Conservation (phyloP, 345 rosid species). For the Lepidium aucheri region DNA sequence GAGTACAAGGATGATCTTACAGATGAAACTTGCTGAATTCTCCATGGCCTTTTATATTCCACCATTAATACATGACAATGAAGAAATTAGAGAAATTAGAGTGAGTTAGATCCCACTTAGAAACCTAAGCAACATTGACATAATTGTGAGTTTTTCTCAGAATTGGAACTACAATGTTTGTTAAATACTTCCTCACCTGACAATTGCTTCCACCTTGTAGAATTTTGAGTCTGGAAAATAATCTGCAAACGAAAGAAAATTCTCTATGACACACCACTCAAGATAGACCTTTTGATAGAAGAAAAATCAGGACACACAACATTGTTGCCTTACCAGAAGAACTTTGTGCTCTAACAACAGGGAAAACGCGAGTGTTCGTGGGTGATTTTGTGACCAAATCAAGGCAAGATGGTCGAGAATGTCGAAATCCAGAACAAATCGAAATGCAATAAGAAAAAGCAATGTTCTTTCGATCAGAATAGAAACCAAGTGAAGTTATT, state of each 20-base stretch:
- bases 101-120: neutral
- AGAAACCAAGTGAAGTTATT: slow-evolving; percentile 13
- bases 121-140: neutral
- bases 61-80: slow-evolving; percentile 17
- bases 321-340: slow-evolving; percentile 37
- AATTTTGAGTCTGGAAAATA: slow-evolving; percentile 65
- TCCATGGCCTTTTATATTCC: slow-evolving; percentile 62
- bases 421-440: slow-evolving; percentile 21
- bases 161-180: neutral
- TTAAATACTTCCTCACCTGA: slow-evolving; percentile 35
- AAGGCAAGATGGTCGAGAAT: slow-evolving; percentile 23
- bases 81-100: slow-evolving; percentile 2
- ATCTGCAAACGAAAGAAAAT: slow-evolving; percentile 20
- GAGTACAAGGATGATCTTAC: slow-evolving; percentile 33
- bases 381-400: slow-evolving; percentile 19
- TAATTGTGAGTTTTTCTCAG: neutral
- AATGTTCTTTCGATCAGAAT: slow-evolving; percentile 19
- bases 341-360: slow-evolving; percentile 46
- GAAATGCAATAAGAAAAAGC: slow-evolving; percentile 28
- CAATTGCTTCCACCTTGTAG: slow-evolving; percentile 83
- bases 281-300: neutral
- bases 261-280: neutral
- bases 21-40: slow-evolving; percentile 72
- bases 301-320: neutral
- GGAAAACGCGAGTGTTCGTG: slow-evolving; percentile 27